phyloP scores from a whole-genome alignment of 1,284 basidiomycete species.

The Earliella scabrosa region DNA sequence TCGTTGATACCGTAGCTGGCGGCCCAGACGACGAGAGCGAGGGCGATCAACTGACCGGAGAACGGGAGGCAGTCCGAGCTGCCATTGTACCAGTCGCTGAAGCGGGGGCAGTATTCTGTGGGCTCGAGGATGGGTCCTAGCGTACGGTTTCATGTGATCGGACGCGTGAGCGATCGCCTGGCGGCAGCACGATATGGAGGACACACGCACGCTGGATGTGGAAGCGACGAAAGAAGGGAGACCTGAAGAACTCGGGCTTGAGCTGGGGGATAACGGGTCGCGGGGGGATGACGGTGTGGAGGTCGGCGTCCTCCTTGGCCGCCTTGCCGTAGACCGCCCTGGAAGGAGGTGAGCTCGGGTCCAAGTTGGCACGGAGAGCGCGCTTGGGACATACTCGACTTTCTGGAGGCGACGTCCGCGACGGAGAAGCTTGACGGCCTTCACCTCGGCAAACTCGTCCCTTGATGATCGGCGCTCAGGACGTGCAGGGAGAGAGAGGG shows the following conservation, averaged over 20 bases:
- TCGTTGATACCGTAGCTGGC: conserved; percentile 86
- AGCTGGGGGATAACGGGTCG: conserved; percentile 68
- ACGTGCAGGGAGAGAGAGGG: background rate
- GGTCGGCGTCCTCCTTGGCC: conserved; percentile 49
- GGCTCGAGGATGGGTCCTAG: conserved; percentile 76
- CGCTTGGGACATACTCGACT: conserved; percentile 52
- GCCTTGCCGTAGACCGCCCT: conserved; percentile 48
- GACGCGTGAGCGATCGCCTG: conserved; percentile 36
- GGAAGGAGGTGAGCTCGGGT: conserved; percentile 3
- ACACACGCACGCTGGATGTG: conserved; percentile 73
- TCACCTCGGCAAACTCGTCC: conserved; percentile 87
- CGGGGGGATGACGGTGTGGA: conserved; percentile 35
- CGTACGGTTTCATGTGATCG: conserved; percentile 35
- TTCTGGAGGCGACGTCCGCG: conserved; percentile 85
- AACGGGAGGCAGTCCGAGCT: conserved; percentile 54
- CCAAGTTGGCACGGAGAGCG: background rate
- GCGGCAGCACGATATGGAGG: conserved; percentile 9
- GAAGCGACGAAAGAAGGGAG: conserved; percentile 82
- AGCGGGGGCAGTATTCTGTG: conserved; percentile 74
- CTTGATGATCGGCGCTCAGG: conserved; percentile 44
- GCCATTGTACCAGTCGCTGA: conserved; percentile 63
- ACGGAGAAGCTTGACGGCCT: conserved; percentile 83
- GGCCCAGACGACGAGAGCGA: conserved; percentile 83
- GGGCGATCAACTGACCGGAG: conserved; percentile 67
- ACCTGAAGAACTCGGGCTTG: conserved; percentile 78